Percentiles rank a stretch among this genome's conserved stretches.
These are phyloP conservation scores for Oryza punctata DNA, from an alignment of 176 grass and related monocot genomes.

Conservation along the genomic window DNA sequence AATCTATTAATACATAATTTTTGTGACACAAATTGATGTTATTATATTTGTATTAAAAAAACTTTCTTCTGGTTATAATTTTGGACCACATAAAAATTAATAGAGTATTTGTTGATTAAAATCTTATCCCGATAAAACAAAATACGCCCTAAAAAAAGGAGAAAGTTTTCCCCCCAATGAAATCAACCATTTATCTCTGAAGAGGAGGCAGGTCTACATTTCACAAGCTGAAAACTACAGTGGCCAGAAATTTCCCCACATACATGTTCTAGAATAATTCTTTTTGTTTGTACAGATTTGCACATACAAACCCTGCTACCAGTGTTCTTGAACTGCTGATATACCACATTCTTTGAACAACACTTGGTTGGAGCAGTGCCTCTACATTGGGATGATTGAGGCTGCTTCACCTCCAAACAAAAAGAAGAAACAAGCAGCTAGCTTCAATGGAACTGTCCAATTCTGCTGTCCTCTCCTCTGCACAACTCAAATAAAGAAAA, in stretches of 20 bases:
- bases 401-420: constrained; percentile 59
- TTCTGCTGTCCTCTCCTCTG: constrained; percentile 52
- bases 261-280: constrained; percentile 12
- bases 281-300: background rate
- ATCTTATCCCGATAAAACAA: too few relatives aligned
- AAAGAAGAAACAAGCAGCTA: constrained; percentile 57
- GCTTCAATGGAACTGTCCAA: constrained; percentile 54
- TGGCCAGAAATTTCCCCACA: background rate
- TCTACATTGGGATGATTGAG: constrained; percentile 44
- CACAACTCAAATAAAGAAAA: constrained; percentile 36
- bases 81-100: too few relatives aligned
- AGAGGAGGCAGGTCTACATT: background rate
- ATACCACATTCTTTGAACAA: constrained; percentile 33
- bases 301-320: background rate
- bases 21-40: too few relatives aligned
- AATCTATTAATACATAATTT: too few relatives aligned
- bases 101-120: too few relatives aligned
- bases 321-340: constrained; percentile 26
- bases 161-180: background rate
- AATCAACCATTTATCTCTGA: constrained; percentile 30
- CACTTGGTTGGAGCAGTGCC: constrained; percentile 39
- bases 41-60: too few relatives aligned
- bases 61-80: too few relatives aligned
- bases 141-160: too few relatives aligned
- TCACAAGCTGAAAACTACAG: background rate